Evolutionary conservation across 148 eudicot genomes (phyloP).

Genomic region (Vaccinium vitisidaea): DNA sequence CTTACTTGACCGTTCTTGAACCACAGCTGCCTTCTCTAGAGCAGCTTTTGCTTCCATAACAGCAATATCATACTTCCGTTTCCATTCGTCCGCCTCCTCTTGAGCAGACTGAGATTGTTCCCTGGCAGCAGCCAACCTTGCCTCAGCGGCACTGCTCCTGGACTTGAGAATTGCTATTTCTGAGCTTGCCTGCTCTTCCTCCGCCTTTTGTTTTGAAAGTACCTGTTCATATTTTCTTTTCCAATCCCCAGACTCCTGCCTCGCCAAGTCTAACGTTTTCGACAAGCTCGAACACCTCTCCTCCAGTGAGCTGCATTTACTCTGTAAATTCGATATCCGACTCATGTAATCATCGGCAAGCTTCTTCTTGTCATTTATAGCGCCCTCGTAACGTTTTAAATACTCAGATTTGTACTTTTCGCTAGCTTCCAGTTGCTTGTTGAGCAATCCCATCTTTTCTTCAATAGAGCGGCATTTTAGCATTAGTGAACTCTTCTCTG

Average conservation of each 20-base stretch:
- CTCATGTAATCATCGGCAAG: constrained; percentile 82
- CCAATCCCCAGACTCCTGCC: constrained; percentile 75
- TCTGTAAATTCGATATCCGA: constrained; percentile 70
- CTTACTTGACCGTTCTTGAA: constrained; percentile 78
- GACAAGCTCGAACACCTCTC: constrained; percentile 78
- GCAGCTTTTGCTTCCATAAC: constrained; percentile 86
- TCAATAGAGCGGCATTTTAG: constrained; percentile 82
- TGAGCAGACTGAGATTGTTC: constrained; percentile 88
- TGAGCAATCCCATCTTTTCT: constrained; percentile 71
- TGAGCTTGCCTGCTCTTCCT: constrained; percentile 67
- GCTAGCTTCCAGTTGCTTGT: constrained; percentile 87
- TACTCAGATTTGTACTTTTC: constrained; percentile 87
- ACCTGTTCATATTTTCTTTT: constrained; percentile 75
- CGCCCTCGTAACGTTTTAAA: constrained; percentile 84
- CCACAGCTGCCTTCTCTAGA: constrained; percentile 79
- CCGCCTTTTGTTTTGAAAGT: constrained; percentile 63
- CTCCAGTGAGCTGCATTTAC: constrained; percentile 81
- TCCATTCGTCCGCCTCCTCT: constrained; percentile 97
- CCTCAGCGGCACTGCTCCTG: constrained; percentile 81
- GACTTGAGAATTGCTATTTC: constrained; percentile 73
- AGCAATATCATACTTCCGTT: constrained; percentile 78
- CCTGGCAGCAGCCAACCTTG: constrained; percentile 86
- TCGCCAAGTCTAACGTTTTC: constrained; percentile 59
- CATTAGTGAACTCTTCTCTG: constrained; percentile 79
- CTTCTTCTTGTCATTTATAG: constrained; percentile 77